These are phyloP conservation scores for Phellopilus nigrolimitatus DNA, from an alignment of 1,284 basidiomycete species.

Conservation along the genomic window DNA sequence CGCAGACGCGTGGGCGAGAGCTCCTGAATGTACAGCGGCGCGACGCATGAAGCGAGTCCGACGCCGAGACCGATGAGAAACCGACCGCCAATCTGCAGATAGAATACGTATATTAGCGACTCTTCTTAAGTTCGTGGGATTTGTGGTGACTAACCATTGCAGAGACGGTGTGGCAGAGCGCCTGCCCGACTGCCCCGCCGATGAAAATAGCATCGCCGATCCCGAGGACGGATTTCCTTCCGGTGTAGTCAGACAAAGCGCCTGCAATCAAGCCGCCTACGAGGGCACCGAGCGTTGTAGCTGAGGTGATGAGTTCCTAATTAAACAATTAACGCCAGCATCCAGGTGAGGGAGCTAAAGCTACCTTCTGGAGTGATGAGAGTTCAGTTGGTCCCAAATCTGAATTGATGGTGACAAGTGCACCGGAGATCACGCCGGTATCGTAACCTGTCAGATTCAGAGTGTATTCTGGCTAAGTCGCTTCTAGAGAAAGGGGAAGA, in stretches of 20 bases:
- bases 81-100: constrained; percentile 57
- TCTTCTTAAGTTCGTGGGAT: background rate
- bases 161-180: constrained; percentile 62
- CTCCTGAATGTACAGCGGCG: constrained; percentile 82
- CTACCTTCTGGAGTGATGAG: constrained; percentile 62
- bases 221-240: constrained; percentile 61
- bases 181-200: constrained; percentile 65
- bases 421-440: constrained; percentile 75
- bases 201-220: constrained; percentile 76
- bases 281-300: constrained; percentile 77
- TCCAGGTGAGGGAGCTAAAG: background rate
- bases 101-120: background rate
- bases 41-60: constrained; percentile 72
- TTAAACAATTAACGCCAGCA: constrained; percentile 5
- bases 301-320: constrained; percentile 76
- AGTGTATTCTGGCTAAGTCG: constrained; percentile 1
- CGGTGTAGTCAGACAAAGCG: constrained; percentile 68
- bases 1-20: constrained; percentile 72
- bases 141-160: constrained; percentile 49
- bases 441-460: constrained; percentile 58
- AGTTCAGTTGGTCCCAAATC: constrained; percentile 61
- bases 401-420: constrained; percentile 65
- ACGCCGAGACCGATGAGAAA: constrained; percentile 71
- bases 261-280: constrained; percentile 71
- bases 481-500: background rate